phyloP scores from a whole-genome alignment of 345 rosid genomes.

The Lepidium africanum region DNA sequence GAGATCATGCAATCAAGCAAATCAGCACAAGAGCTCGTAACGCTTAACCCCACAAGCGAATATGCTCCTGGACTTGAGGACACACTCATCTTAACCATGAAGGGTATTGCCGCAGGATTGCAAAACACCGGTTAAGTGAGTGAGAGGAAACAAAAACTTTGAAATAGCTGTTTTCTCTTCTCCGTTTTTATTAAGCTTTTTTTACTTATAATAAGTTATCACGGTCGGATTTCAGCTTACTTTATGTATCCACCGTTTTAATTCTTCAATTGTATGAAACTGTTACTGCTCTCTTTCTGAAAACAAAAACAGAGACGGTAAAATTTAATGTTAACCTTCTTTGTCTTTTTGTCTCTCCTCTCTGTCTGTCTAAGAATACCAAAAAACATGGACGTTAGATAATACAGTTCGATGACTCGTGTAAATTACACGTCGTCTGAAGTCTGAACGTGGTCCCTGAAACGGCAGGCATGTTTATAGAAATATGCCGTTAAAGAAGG shows the following conservation, averaged over 20 bases:
- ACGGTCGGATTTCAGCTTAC: constrained; percentile 29
- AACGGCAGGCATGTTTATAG: constrained; percentile 21
- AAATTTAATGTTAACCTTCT: constrained; percentile 1
- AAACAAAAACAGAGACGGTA: constrained; percentile 18
- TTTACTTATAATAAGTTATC: constrained; percentile 3
- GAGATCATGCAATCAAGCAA: constrained; percentile 75
- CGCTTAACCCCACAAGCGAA: constrained; percentile 75
- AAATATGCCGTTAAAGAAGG: constrained; percentile 18
- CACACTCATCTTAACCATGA: constrained; percentile 96
- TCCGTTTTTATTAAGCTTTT: background rate
- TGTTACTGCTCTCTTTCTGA: constrained; percentile 19
- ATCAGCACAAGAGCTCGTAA: constrained; percentile 65
- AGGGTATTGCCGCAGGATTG: constrained; percentile 92
- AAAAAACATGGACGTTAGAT: background rate
- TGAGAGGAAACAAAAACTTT: background rate
- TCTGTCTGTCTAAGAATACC: background rate
- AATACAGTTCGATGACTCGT: background rate
- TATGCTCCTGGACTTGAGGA: constrained; percentile 94
- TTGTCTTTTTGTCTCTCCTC: constrained; percentile 3
- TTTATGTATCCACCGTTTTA: constrained; percentile 28
- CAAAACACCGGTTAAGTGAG: constrained; percentile 82
- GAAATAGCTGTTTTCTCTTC: background rate
- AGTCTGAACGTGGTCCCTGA: constrained; percentile 22
- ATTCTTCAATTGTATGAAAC: constrained; percentile 12
- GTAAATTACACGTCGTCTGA: background rate